A percentile compares a stretch with the other conserved stretches of the same genome.
Evolutionary conservation across 75 land plant species (phyloP).

Genomic region (Gnetum montanum): DNA sequence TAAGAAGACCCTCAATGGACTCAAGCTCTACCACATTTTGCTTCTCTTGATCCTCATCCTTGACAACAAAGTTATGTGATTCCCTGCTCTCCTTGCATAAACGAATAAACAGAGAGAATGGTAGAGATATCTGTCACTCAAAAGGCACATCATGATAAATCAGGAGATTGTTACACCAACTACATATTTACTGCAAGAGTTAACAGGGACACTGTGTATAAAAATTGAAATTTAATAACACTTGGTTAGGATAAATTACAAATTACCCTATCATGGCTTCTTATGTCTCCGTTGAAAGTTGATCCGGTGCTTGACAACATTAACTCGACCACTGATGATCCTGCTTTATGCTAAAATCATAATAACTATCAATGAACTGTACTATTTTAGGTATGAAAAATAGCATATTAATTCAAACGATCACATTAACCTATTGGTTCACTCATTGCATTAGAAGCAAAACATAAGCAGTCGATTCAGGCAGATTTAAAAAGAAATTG

Average conservation of each 20-base stretch:
- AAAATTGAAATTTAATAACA: too few relatives aligned
- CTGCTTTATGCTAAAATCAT: conserved; percentile 36
- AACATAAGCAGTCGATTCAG: too few relatives aligned
- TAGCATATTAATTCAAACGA: neutral
- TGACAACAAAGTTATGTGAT: neutral
- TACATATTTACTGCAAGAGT: too few relatives aligned
- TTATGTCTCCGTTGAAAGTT: conserved; percentile 81
- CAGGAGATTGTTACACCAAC: too few relatives aligned
- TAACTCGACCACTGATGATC: conserved; percentile 65
- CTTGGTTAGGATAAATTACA: too few relatives aligned
- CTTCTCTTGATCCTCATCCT: neutral
- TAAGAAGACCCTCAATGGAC: conserved; percentile 3
- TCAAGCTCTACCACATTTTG: neutral
- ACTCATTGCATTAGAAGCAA: too few relatives aligned
- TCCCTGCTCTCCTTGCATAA: conserved; percentile 5
- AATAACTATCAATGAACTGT: neutral
- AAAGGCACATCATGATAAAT: neutral
- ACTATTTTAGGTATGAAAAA: neutral
- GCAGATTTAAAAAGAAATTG: too few relatives aligned
- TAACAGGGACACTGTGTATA: too few relatives aligned
- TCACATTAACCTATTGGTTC: too few relatives aligned
- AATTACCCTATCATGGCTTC: conserved; percentile 81
- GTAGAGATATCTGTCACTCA: neutral
- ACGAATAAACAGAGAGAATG: conserved; percentile 4
- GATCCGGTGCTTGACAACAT: conserved; percentile 71